Evolutionary conservation across 164 flowering plant species (phyloP).

Genomic region (Stephania cephalantha): DNA sequence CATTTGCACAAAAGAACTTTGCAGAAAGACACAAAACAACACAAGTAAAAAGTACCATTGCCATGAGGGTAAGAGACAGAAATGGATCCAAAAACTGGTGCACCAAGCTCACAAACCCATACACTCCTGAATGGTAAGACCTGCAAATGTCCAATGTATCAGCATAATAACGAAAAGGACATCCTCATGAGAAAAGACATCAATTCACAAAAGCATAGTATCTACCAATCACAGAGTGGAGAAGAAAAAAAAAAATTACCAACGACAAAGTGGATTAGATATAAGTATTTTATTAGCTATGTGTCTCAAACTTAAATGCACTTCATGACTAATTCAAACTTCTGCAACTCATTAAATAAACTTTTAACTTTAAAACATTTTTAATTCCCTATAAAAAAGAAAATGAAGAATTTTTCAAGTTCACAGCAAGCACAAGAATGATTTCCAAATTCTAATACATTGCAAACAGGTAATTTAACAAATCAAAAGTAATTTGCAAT

Average conservation of each 20-base stretch:
- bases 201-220: not conserved
- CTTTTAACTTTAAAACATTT: not conserved
- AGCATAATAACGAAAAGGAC: not conserved
- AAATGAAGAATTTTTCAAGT: not conserved
- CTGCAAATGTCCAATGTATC: slow-evolving; percentile 28
- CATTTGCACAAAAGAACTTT: not conserved
- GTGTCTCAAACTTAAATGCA: not conserved
- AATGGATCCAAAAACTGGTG: slow-evolving; percentile 85
- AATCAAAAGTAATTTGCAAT: not conserved
- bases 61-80: slow-evolving; percentile 37
- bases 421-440: not conserved
- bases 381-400: too few species aligned
- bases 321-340: not conserved
- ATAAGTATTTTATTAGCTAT: not conserved
- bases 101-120: slow-evolving; percentile 65
- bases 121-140: slow-evolving; percentile 34
- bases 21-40: not conserved
- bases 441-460: not conserved
- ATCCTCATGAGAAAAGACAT: not conserved
- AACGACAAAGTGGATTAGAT: not conserved
- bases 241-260: not conserved
- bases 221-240: not conserved
- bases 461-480: not conserved
- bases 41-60: slow-evolving; percentile 35
- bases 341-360: not conserved